A percentile compares a stretch with the other conserved stretches of the same genome.
Conservation (phyloP, 192 early-diverging fungal genomes). For the Piromyces finnis region DNA sequence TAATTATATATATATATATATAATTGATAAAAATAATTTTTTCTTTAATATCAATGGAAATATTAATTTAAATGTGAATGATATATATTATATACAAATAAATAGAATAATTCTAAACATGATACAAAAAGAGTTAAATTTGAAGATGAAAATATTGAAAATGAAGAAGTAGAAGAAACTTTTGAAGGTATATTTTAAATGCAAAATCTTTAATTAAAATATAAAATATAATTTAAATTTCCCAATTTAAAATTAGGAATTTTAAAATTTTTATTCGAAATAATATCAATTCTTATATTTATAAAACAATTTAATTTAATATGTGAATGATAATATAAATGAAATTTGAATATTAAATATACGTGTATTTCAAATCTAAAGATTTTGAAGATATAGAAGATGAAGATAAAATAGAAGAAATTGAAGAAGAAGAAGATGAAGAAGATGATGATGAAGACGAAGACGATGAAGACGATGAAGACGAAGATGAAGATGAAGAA, state of each 20-base stretch:
- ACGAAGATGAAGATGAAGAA: slow-evolving; percentile 9
- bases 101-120: neutral
- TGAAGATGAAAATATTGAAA: neutral
- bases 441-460: slow-evolving; percentile 20
- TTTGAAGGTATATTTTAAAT: neutral
- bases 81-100: too few species aligned
- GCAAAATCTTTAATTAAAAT: too few species aligned
- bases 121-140: slow-evolving; percentile 2
- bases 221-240: too few species aligned
- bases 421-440: slow-evolving; percentile 16
- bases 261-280: too few species aligned
- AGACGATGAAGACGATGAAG: slow-evolving; percentile 13
- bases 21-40: neutral
- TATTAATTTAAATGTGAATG: too few species aligned
- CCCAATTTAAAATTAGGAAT: too few species aligned
- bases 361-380: neutral
- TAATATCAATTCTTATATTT: too few species aligned
- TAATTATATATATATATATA: neutral
- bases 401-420: neutral
- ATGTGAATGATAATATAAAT: too few species aligned
- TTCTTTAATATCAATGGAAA: too few species aligned
- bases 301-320: too few species aligned
- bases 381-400: neutral
- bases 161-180: slow-evolving; percentile 1
- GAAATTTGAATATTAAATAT: too few species aligned